Percentiles rank a stretch among this genome's conserved stretches.
phyloP scores from a whole-genome alignment of 2,329 filamentous ascomycete genomes.

The Penicillium sclerotiorum region DNA sequence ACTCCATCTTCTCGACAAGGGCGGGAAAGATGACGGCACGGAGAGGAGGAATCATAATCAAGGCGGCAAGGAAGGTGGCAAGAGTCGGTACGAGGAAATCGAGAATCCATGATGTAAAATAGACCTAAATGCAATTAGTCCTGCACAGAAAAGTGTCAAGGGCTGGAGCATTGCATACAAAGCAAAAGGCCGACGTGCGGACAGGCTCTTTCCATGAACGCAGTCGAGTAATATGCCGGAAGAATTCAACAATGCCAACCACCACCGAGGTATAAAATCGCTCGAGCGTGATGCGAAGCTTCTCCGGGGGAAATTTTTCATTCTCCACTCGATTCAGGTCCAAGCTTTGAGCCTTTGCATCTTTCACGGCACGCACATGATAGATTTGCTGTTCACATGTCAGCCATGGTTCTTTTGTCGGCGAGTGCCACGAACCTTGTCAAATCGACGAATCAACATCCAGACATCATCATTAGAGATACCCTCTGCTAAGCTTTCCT shows the following conservation, averaged over 20 bases:
- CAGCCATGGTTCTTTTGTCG: not conserved
- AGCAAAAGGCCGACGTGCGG: slow-evolving; percentile 68
- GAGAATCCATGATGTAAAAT: slow-evolving; percentile 69
- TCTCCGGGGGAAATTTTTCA: slow-evolving; percentile 82
- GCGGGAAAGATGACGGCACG: slow-evolving; percentile 70
- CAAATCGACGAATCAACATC: slow-evolving; percentile 71
- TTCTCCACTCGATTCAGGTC: slow-evolving; percentile 81
- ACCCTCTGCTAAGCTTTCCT: slow-evolving; percentile 62
- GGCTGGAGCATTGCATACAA: slow-evolving; percentile 38
- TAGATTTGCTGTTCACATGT: slow-evolving; percentile 61
- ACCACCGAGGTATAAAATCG: slow-evolving; percentile 79
- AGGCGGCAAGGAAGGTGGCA: slow-evolving; percentile 60
- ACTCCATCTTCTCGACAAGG: slow-evolving; percentile 61
- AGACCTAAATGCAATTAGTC: slow-evolving; percentile 40
- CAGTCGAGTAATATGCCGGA: slow-evolving; percentile 74
- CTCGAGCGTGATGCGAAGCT: slow-evolving; percentile 75
- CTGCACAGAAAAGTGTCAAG: not conserved
- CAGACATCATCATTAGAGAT: slow-evolving; percentile 73
- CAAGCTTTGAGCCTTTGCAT: slow-evolving; percentile 64
- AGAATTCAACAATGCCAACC: slow-evolving; percentile 65
- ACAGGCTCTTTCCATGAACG: slow-evolving; percentile 76
- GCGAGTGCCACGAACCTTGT: slow-evolving; percentile 59
- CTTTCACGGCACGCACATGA: slow-evolving; percentile 68
- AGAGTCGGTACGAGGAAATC: slow-evolving; percentile 70
- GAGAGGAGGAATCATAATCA: slow-evolving; percentile 67